These are phyloP conservation scores for Dipteronia dyeriana DNA, from an alignment of 345 rosid genomes.

Conservation along the genomic window DNA sequence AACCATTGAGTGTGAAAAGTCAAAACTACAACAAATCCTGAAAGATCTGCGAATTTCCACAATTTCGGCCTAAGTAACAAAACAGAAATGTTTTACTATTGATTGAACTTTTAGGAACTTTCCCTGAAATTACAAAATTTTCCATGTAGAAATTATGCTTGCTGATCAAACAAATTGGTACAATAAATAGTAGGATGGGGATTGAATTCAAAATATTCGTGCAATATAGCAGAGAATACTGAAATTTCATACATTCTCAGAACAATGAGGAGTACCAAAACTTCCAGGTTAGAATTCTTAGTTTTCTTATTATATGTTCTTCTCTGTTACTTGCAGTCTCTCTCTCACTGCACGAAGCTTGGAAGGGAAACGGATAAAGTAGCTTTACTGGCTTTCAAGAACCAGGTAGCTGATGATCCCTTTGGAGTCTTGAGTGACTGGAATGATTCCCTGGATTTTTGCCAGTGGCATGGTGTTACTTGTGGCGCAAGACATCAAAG, in stretches of 20 bases:
- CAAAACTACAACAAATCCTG: neutral
- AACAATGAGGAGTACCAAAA: neutral
- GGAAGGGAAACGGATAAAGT: slow-evolving; percentile 29
- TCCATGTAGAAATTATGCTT: neutral
- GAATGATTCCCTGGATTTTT: slow-evolving; percentile 27
- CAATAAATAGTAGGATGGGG: neutral
- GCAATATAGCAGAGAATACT: neutral
- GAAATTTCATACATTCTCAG: neutral
- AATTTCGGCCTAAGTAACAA: neutral
- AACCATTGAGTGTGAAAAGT: neutral
- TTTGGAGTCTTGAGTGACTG: slow-evolving; percentile 23
- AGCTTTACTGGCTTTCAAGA: slow-evolving; percentile 28
- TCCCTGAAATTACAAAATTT: neutral
- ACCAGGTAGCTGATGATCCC: neutral
- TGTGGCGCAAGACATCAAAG: slow-evolving; percentile 27
- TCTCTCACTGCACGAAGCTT: neutral
- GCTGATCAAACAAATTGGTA: neutral
- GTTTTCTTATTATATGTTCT: neutral
- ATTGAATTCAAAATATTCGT: neutral
- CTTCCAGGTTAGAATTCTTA: neutral
- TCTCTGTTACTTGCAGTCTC: slow-evolving; percentile 11
- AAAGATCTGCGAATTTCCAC: neutral
- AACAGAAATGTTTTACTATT: neutral
- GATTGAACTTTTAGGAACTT: neutral
- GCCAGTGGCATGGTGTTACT: slow-evolving; percentile 30